Conservation (phyloP, 225 moss, liverwort and hornwort genomes). For the Bryum argenteum region DNA sequence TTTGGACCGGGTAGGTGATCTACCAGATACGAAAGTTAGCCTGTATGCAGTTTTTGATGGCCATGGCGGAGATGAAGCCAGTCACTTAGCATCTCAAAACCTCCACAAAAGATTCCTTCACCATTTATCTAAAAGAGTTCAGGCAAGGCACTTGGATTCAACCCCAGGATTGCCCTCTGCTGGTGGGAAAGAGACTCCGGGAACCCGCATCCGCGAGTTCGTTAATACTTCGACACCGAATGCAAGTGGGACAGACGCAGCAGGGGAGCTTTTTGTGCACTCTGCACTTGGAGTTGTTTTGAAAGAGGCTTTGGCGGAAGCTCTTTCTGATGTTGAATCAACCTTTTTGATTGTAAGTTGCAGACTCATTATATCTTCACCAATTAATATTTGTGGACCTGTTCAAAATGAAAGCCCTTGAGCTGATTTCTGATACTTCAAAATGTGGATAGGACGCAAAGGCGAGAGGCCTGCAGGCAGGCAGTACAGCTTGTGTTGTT, state of each 20-base stretch:
- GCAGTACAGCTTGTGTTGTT: constrained; percentile 80
- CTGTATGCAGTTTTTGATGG: constrained; percentile 87
- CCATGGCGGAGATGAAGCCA: constrained; percentile 79
- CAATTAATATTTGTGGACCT: neutral
- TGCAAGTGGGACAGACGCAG: constrained; percentile 37
- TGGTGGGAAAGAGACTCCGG: constrained; percentile 12
- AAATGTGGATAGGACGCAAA: constrained; percentile 59
- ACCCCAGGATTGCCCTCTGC: constrained; percentile 37
- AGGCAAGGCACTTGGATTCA: constrained; percentile 21
- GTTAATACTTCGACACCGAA: constrained; percentile 22
- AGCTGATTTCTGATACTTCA: constrained; percentile 26
- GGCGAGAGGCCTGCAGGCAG: constrained; percentile 53
- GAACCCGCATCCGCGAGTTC: constrained; percentile 24
- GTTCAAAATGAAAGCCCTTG: constrained; percentile 18
- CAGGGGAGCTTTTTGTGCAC: constrained; percentile 34
- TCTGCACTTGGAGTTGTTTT: constrained; percentile 55
- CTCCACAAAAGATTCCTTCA: constrained; percentile 60
- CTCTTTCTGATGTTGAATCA: constrained; percentile 65
- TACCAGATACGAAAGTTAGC: constrained; percentile 50
- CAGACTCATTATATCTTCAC: neutral
- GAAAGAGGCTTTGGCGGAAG: constrained; percentile 66
- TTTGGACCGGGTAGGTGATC: constrained; percentile 40
- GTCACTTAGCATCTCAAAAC: constrained; percentile 65
- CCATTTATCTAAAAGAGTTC: constrained; percentile 51
- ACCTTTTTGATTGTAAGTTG: constrained; percentile 62